Evolutionary conservation across 805 yeast genomes (phyloP).

Genomic region (Dipodascus albidus): DNA sequence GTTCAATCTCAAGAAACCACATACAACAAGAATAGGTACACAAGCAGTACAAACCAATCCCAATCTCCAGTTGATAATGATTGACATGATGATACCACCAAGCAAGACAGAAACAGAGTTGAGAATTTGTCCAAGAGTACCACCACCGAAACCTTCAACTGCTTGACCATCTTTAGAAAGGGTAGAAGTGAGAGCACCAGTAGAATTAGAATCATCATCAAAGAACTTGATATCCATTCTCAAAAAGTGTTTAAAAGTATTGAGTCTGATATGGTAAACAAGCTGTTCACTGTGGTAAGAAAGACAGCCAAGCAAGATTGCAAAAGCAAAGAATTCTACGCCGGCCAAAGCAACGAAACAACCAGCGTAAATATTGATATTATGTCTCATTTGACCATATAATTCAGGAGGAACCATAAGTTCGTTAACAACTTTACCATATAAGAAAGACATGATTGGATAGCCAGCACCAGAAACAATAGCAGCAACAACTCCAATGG

Average conservation of each 20-base stretch:
- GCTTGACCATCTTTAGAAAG: conserved; percentile 31
- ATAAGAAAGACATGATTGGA: conserved; percentile 27
- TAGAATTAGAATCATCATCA: conserved; percentile 26
- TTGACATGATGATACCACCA: conserved; percentile 29
- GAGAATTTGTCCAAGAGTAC: conserved; percentile 30
- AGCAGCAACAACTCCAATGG: conserved; percentile 20
- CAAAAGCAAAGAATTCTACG: conserved; percentile 18
- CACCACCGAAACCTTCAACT: conserved; percentile 30
- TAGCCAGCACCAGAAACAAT: conserved; percentile 27
- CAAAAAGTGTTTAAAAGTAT: conserved; percentile 24
- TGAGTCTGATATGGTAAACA: conserved; percentile 24
- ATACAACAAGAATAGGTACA: conserved; percentile 28
- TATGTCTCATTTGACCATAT: conserved; percentile 25
- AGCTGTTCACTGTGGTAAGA: conserved; percentile 22
- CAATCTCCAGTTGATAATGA: conserved; percentile 29
- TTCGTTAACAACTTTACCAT: conserved; percentile 26
- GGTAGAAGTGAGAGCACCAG: conserved; percentile 29
- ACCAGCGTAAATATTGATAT: conserved; percentile 25
- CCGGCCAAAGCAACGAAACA: conserved; percentile 27
- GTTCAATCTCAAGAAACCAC: conserved; percentile 29
- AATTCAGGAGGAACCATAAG: conserved; percentile 24
- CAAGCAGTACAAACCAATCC: conserved; percentile 30
- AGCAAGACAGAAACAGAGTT: conserved; percentile 27
- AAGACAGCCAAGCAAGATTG: conserved; percentile 16
- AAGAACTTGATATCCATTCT: conserved; percentile 29